Evolutionary conservation across 225 moss, liverwort and hornwort species (phyloP).

Genomic region (Bryum argenteum): DNA sequence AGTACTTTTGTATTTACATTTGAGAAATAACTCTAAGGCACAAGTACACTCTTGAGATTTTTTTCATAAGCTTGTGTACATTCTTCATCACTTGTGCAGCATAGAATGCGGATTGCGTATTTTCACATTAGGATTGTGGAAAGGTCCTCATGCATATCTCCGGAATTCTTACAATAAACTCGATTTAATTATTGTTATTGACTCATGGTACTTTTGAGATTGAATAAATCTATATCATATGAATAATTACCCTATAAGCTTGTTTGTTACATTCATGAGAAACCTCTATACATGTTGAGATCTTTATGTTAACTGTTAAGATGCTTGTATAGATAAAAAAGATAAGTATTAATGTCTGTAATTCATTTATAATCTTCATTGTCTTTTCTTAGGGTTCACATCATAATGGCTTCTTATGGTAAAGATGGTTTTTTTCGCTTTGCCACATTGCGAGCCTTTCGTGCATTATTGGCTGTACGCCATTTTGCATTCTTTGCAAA

Average conservation of each 20-base stretch:
- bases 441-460: constrained; percentile 65
- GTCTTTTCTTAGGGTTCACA: constrained; percentile 57
- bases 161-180: constrained; percentile 66
- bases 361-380: neutral
- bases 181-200: constrained; percentile 73
- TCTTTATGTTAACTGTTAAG: too few species aligned
- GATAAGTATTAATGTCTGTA: neutral
- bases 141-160: constrained; percentile 68
- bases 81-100: constrained; percentile 31
- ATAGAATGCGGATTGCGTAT: constrained; percentile 60
- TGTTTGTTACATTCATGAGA: too few species aligned
- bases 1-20: too few species aligned
- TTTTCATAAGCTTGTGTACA: neutral
- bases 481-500: constrained; percentile 69
- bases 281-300: too few species aligned
- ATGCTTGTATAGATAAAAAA: too few species aligned
- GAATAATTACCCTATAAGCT: too few species aligned
- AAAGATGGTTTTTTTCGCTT: constrained; percentile 66
- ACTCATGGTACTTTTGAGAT: constrained; percentile 66
- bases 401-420: constrained; percentile 35
- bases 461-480: constrained; percentile 60
- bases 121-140: constrained; percentile 63
- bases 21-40: neutral
- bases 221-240: too few species aligned
- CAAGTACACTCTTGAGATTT: too few species aligned